A percentile compares a stretch with the other conserved stretches of the same genome.
These are phyloP conservation scores for Cardiospermum halicacabum DNA, from an alignment of 345 rosid genomes.

Conservation along the genomic window DNA sequence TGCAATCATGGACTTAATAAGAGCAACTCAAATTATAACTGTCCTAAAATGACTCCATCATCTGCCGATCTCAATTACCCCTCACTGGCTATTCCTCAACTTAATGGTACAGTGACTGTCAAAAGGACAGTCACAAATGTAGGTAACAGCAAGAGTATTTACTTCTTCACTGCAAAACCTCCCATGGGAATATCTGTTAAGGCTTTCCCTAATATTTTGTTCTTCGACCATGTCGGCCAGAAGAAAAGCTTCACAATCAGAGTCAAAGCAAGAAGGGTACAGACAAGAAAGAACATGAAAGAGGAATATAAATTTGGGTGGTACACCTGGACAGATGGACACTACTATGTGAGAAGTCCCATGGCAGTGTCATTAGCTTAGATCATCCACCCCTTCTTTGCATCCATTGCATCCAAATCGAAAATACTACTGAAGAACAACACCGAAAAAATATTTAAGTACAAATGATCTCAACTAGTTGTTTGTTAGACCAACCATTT, in stretches of 20 bases:
- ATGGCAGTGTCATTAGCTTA: conserved; percentile 51
- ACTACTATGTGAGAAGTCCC: conserved; percentile 63
- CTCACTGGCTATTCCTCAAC: conserved; percentile 44
- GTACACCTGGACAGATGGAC: conserved; percentile 60
- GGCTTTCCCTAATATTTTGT: conserved; percentile 44
- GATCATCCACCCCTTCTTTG: background rate
- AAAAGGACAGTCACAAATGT: conserved; percentile 73
- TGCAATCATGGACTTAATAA: conserved; percentile 33
- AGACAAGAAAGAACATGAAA: conserved; percentile 12
- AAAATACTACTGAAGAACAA: background rate
- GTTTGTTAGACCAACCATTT: background rate
- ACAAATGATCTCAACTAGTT: background rate
- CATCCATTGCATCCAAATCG: background rate
- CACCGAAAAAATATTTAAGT: background rate
- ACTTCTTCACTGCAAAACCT: conserved; percentile 31
- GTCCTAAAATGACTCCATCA: conserved; percentile 33
- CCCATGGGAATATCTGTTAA: conserved; percentile 46
- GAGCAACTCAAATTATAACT: conserved; percentile 26
- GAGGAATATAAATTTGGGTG: conserved; percentile 62
- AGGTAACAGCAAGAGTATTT: conserved; percentile 32
- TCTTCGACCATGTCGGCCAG: conserved; percentile 40
- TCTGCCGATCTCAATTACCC: conserved; percentile 62
- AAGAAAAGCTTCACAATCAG: conserved; percentile 49
- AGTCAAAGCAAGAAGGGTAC: conserved; percentile 15
- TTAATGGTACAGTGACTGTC: conserved; percentile 28